Evolutionary conservation across 805 yeast genomes (phyloP).

Genomic region (Barnettozyma pratensis): DNA sequence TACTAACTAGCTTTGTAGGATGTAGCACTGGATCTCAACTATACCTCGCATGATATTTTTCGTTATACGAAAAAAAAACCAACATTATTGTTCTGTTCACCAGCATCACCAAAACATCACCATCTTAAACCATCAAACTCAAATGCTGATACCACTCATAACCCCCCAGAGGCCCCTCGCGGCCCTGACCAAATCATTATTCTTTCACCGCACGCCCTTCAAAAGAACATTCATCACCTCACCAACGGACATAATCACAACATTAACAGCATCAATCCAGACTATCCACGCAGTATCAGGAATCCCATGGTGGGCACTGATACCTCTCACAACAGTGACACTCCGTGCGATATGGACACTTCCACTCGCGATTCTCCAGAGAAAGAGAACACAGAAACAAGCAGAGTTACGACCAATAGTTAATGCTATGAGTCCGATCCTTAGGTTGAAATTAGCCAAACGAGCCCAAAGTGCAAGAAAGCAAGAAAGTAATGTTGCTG

Average conservation of each 20-base stretch:
- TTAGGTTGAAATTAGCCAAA: constrained; percentile 47
- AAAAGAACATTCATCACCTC: constrained; percentile 10
- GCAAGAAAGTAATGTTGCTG: constrained; percentile 24
- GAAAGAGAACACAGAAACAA: constrained; percentile 66
- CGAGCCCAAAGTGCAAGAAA: constrained; percentile 22
- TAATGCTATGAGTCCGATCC: constrained; percentile 69
- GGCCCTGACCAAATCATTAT: too few species aligned
- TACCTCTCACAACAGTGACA: constrained; percentile 67
- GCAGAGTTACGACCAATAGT: constrained; percentile 66
- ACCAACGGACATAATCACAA: constrained; percentile 12
- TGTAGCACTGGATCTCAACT: too few species aligned
- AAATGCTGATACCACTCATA: too few species aligned
- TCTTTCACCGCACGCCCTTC: too few species aligned
- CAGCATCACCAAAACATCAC: too few species aligned
- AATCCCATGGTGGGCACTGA: constrained; percentile 78
- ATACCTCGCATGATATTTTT: too few species aligned
- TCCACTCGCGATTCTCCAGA: constrained; percentile 72
- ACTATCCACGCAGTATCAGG: constrained; percentile 50
- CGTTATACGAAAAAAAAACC: too few species aligned
- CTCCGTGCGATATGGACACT: constrained; percentile 64
- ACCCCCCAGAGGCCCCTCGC: too few species aligned
- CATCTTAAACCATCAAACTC: not conserved
- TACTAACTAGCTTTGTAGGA: too few species aligned
- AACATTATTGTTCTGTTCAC: too few species aligned
- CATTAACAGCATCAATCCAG: constrained; percentile 33